These are phyloP conservation scores for Mycena citricolor DNA, from an alignment of 1,284 basidiomycete species.

Conservation along the genomic window DNA sequence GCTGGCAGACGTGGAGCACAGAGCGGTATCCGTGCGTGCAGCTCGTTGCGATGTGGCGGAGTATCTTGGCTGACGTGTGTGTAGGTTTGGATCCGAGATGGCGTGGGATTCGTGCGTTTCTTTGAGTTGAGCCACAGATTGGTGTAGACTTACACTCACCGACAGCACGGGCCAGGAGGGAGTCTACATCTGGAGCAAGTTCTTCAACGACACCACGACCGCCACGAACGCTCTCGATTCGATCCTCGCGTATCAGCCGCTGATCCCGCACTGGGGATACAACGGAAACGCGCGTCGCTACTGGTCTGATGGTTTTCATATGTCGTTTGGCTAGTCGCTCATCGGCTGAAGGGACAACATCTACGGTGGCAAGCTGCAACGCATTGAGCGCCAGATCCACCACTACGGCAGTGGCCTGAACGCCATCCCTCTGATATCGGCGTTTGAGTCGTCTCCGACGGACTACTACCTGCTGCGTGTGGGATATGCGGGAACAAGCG, in stretches of 20 bases:
- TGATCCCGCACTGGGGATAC: slow-evolving; percentile 61
- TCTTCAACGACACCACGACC: slow-evolving; percentile 54
- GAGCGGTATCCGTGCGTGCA: slow-evolving; percentile 50
- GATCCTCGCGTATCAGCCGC: slow-evolving; percentile 57
- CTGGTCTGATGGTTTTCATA: slow-evolving; percentile 35
- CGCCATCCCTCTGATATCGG: slow-evolving; percentile 51
- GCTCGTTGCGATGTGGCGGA: slow-evolving; percentile 1
- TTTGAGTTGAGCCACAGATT: neutral
- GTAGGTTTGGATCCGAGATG: slow-evolving; percentile 59
- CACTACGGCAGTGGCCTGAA: slow-evolving; percentile 63
- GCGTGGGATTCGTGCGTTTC: slow-evolving; percentile 50
- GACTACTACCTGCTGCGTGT: slow-evolving; percentile 55
- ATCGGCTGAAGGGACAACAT: slow-evolving; percentile 45
- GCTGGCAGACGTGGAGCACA: slow-evolving; percentile 46
- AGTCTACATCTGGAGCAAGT: slow-evolving; percentile 54
- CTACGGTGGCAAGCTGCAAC: slow-evolving; percentile 55
- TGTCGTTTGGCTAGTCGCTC: slow-evolving; percentile 1
- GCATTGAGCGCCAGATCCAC: slow-evolving; percentile 59
- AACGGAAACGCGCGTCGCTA: slow-evolving; percentile 61
- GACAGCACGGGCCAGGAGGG: slow-evolving; percentile 52
- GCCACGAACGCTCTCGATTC: slow-evolving; percentile 56
- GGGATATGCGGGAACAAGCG: slow-evolving; percentile 52
- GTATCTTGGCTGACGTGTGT: slow-evolving; percentile 1
- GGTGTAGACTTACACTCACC: neutral
- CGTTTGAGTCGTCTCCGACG: slow-evolving; percentile 47